phyloP scores from a whole-genome alignment of 2,329 filamentous ascomycete genomes.

The Sporothrix dimorphospora region DNA sequence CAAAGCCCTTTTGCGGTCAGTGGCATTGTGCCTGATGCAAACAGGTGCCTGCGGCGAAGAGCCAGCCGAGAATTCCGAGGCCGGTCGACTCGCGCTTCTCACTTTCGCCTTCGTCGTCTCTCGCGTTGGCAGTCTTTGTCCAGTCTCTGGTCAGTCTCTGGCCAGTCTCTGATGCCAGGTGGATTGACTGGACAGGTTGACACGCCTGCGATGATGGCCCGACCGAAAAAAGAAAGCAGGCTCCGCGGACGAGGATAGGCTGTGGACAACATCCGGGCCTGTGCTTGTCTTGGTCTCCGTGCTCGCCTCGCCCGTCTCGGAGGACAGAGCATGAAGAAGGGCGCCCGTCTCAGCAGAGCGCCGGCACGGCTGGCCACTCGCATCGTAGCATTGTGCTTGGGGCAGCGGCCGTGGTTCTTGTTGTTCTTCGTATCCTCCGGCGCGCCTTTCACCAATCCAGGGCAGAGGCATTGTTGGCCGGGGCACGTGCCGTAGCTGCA shows the following conservation, averaged over 20 bases:
- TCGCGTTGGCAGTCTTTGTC: too few relatives aligned
- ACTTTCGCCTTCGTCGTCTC: too few relatives aligned
- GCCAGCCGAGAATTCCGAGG: not conserved
- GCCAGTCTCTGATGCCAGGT: not conserved
- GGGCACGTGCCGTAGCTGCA: not conserved
- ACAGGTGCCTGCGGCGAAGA: not conserved
- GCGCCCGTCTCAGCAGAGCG: not conserved
- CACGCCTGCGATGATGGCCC: not conserved
- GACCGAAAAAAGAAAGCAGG: too few relatives aligned
- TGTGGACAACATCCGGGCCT: too few relatives aligned
- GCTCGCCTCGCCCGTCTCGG: not conserved
- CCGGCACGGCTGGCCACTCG: not conserved
- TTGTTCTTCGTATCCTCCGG: not conserved
- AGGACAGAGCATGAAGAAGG: not conserved
- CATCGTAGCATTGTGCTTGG: not conserved
- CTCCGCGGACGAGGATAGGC: not conserved
- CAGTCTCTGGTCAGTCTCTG: too few relatives aligned
- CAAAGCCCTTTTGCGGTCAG: not conserved
- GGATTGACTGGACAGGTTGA: not conserved
- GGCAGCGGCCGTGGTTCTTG: not conserved
- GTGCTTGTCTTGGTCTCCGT: not conserved
- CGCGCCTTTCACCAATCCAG: conserved; percentile 26
- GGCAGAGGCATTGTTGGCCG: conserved; percentile 21
- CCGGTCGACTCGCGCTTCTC: not conserved
- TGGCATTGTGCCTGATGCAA: not conserved